These are phyloP conservation scores for Chlamydomonas sp. DNA, from an alignment of 139 green algal genomes.

Conservation along the genomic window DNA sequence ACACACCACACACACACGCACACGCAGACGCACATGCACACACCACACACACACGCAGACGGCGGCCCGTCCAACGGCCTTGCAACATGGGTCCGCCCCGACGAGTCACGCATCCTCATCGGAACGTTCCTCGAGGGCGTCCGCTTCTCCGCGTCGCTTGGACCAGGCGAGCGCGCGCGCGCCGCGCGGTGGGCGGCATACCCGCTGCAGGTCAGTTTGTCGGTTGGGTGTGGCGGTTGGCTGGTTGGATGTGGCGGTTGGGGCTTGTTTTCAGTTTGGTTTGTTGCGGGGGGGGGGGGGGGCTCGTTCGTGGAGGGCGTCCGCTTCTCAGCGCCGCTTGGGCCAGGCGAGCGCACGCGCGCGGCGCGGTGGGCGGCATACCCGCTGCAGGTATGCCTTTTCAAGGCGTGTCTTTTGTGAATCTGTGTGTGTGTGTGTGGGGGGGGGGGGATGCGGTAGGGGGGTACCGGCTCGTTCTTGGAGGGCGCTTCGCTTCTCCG, in stretches of 20 bases:
- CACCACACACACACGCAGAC: no score
- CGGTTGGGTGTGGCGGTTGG: no score
- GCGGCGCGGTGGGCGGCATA: conserved; percentile 25
- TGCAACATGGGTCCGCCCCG: no score
- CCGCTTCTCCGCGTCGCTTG: conserved; percentile 16
- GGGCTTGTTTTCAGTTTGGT: no score
- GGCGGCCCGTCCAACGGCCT: no score
- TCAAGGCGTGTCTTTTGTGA: no score
- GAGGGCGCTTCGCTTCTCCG: conserved; percentile 6
- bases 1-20: neutral
- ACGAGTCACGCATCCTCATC: conserved; percentile 30
- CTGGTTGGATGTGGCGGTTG: no score
- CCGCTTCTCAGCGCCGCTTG: conserved; percentile 15
- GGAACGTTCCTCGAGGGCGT: conserved; percentile 13
- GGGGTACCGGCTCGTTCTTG: conserved; percentile 19
- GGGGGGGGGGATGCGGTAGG: no score
- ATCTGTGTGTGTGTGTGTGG: no score
- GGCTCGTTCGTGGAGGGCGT: conserved; percentile 14
- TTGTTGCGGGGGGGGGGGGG: no score
- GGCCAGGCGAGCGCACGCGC: conserved; percentile 14
- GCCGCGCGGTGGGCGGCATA: conserved; percentile 25
- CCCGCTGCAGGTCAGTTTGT: conserved; percentile 19
- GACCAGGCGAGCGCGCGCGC: conserved; percentile 15
- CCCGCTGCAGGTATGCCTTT: no score
- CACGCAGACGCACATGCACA: neutral